Base-by-base conservation (phyloP, 1,284 basidiomycete species). In the Ceratobasidium sp. region DNA sequence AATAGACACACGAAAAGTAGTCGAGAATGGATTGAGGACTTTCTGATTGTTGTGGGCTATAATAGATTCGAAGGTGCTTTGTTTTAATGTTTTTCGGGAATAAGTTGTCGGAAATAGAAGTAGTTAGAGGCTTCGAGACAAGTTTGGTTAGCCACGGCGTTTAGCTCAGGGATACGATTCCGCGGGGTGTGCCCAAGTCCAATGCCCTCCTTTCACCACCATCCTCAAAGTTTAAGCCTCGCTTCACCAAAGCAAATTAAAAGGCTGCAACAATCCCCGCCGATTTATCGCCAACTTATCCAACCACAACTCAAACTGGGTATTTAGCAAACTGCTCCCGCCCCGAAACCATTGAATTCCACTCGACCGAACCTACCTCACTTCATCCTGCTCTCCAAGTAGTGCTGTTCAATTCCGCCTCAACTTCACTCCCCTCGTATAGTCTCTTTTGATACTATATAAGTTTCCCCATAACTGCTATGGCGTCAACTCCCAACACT, bases 401-500 rank as follows among this genome's bases (percentile, higher is more conserved):
- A 25, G 43, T 65, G 44, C 25, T 32, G 32, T 32, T 9, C n/a
- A n/a, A 5, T 13, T 6, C n/a, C 25, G 22, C 17, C 25, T 44
- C 8, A 2, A 37, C n/a, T 13, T 8, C 22, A n/a, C 7, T 32
- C 17, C 49, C 32, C 34, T 43, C 62, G 62, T 46, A 49, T 65
- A 65, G 15, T 44, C 15, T 15, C 19, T 9, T 49, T 29, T 65
- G 11, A 19, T 49, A 49, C 32, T 19, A 25, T 65, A 65, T 65
- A 65, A 49, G 9, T 4, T 17, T 17, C 44, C 43, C 34, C 29
- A 44, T n/a, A 37, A 44, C 66, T 77, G 81, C 54, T 74, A 85
- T 85, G 84, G 82, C 84, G 68, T 84, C 84, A 32, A 81, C 84
- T 73, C 82, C 83, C 77, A 80, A 79, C 81, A 81, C 61, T 62